Conservation (phyloP, 2,329 filamentous ascomycete genomes). For the Pseudogymnoascus sp. region DNA sequence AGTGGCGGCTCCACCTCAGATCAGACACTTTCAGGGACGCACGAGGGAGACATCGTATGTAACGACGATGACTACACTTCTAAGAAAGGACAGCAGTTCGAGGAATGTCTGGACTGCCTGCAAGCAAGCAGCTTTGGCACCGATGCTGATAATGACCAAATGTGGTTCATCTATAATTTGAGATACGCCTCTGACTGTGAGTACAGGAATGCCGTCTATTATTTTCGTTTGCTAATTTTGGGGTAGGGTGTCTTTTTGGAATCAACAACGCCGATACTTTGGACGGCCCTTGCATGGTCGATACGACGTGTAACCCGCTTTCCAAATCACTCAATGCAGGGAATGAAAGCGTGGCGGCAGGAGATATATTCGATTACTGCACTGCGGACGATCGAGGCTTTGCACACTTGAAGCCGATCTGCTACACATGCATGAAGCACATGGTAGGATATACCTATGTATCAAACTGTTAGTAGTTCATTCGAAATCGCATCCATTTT, state of each 20-base stretch:
- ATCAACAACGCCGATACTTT: not conserved
- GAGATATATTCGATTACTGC: not conserved
- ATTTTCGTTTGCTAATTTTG: not conserved
- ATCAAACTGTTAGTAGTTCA: not conserved
- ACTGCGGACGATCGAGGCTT: not conserved
- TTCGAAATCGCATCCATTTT: not conserved
- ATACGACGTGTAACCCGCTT: not conserved
- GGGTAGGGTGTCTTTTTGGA: not conserved
- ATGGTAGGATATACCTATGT: not conserved
- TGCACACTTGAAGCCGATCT: not conserved
- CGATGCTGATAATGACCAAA: conserved; percentile 4
- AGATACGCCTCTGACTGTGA: not conserved
- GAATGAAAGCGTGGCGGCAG: not conserved
- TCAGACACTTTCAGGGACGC: conserved; percentile 35
- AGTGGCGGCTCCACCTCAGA: conserved; percentile 32
- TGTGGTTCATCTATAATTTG: conserved; percentile 9
- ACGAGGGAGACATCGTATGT: conserved; percentile 37
- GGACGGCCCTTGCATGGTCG: conserved; percentile 6
- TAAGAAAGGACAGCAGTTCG: conserved; percentile 1
- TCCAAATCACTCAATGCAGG: not conserved
- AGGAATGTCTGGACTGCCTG: conserved; percentile 8
- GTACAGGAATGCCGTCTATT: not conserved
- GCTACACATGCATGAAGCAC: not conserved
- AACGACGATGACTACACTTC: conserved; percentile 19
- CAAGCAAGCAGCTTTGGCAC: conserved; percentile 4